Percentiles rank a stretch among this genome's conserved stretches.
Conservation (phyloP, 768 basidiomycete species). For the Kwoniella sp. region DNA sequence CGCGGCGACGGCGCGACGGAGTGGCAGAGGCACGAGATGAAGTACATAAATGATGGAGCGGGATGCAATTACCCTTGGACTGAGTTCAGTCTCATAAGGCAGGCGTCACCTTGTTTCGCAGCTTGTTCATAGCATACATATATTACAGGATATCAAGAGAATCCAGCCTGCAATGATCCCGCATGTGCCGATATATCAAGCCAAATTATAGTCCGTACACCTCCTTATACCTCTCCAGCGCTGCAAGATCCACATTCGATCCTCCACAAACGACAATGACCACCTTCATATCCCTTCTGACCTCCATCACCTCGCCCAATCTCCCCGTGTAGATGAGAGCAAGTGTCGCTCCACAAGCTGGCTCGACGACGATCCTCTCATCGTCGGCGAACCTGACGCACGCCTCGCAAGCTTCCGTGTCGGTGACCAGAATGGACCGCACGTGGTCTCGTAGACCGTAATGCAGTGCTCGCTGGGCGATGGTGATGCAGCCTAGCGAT, state of each 20-base stretch:
- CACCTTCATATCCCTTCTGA: slow-evolving; percentile 25
- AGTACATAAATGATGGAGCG: no score
- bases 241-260: slow-evolving; percentile 30
- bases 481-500: slow-evolving; percentile 38
- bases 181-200: no score
- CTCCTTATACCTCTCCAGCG: slow-evolving; percentile 28
- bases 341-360: slow-evolving; percentile 42
- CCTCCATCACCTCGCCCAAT: slow-evolving; percentile 17
- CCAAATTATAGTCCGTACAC: background rate
- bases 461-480: slow-evolving; percentile 30
- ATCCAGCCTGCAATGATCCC: no score
- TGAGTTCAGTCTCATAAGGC: no score
- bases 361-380: slow-evolving; percentile 41
- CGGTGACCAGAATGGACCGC: slow-evolving; percentile 23
- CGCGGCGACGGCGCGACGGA: no score
- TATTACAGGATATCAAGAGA: no score
- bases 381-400: slow-evolving; percentile 41
- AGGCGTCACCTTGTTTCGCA: no score
- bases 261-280: slow-evolving; percentile 45
- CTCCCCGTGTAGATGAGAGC: slow-evolving; percentile 30
- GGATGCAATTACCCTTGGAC: no score
- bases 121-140: no score
- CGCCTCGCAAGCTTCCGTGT: slow-evolving; percentile 33
- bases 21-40: no score
- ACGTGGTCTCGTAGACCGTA: slow-evolving; percentile 21